Conservation (phyloP, 345 rosid genomes). For the Lepidium africanum region DNA sequence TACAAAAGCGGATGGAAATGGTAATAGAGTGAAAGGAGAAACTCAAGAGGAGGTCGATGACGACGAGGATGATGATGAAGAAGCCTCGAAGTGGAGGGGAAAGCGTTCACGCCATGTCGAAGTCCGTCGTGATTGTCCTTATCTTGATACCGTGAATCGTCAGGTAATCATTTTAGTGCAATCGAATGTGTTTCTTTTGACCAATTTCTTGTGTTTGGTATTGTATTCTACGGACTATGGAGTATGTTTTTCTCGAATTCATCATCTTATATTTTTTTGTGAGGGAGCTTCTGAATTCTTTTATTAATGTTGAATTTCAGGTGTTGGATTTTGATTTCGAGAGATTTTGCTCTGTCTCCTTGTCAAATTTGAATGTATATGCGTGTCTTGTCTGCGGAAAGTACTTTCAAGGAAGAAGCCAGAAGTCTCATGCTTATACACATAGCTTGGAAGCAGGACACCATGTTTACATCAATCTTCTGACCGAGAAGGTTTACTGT, state of each 20-base stretch:
- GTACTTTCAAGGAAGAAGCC: constrained; percentile 94
- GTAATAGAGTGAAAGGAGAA: constrained; percentile 22
- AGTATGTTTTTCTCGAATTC: neutral
- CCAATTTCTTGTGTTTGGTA: neutral
- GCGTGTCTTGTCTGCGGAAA: constrained; percentile 97
- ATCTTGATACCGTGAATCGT: constrained; percentile 97
- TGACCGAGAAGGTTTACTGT: constrained; percentile 86
- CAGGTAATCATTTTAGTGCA: constrained; percentile 45
- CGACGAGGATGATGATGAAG: constrained; percentile 31
- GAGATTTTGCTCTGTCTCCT: constrained; percentile 87
- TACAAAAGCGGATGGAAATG: constrained; percentile 4
- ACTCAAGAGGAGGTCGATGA: constrained; percentile 31
- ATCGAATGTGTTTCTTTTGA: neutral
- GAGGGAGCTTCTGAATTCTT: neutral
- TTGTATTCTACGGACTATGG: neutral
- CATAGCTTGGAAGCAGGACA: constrained; percentile 98
- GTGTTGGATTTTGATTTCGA: constrained; percentile 97
- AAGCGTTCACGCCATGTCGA: constrained; percentile 50
- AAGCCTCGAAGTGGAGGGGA: constrained; percentile 19
- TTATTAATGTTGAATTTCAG: constrained; percentile 28
- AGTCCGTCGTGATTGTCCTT: constrained; percentile 91
- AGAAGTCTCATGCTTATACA: constrained; percentile 91
- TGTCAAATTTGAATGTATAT: constrained; percentile 81
- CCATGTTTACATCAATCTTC: constrained; percentile 88
- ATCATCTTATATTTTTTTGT: neutral